Base-by-base conservation (phyloP, 179 eudicot species). In the Heliamphora ciliata region DNA sequence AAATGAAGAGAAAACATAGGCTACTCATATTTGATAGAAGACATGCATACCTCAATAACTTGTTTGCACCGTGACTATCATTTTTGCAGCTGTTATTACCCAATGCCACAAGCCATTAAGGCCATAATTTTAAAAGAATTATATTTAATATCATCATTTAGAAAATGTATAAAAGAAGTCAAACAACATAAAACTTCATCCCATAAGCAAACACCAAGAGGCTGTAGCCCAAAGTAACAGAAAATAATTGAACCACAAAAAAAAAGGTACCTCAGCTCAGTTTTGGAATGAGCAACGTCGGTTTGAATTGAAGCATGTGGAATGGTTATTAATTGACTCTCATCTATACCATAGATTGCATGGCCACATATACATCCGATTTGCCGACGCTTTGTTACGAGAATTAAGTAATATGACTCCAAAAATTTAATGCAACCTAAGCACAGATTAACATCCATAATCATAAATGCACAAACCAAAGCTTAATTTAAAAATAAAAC, bases 361-460 rank as follows among this genome's bases (percentile, higher is more conserved):
- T 95, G 98, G 77, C 98, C 98, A 87, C 98, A 94, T 75, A 95
- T 87, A 74, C 88, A 86, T 71, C 98, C 98, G 83, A 95, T 92
- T 88, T 95, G 98, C 70, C 92, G 83, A 44, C 98, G 90, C 84
- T 92, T 92, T 11, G 94, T 94, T 17, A 95, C 97, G 87, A 95
- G 80, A 87, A 95, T 89, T 82, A 95, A 80, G 81, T 95, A 95
- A 86, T 91, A 91, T 4, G 98, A 89, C 82, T 94, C 98, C 90
- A 92, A 75, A 86, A 95, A 94, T 84, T 85, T 95, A n/a, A 95
- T 94, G 79, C 98, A 95, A 55, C 95, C 95, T 91, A 72, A 83
- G 46, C 51, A 21, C n/a, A 63, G 21, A 66, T 58, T 51, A 46
- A 46, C n/a, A 44, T 48, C 52, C 74, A 76, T 50, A 54, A 79